A percentile compares a stretch with the other conserved stretches of the same genome.
Evolutionary conservation across 2,329 filamentous ascomycete genomes (phyloP).

Genomic region (Neobulgaria alba): DNA sequence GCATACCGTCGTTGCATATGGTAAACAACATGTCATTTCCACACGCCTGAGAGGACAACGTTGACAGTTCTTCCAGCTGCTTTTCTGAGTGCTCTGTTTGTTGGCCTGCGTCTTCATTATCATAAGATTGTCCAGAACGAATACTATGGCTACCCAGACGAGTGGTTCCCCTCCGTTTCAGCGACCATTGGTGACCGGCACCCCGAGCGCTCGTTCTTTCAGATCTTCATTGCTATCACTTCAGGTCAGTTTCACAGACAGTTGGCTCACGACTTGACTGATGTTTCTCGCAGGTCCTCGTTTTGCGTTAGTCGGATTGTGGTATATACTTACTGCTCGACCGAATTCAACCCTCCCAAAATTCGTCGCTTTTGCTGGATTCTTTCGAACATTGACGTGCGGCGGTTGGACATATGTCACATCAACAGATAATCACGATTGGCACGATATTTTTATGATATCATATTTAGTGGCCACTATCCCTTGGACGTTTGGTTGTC

Average conservation of each 20-base stretch:
- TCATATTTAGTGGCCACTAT: constrained; percentile 90
- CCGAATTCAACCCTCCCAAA: constrained; percentile 70
- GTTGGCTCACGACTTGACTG: neutral
- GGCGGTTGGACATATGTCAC: constrained; percentile 98
- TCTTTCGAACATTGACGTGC: constrained; percentile 86
- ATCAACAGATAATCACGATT: constrained; percentile 95
- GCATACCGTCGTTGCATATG: constrained; percentile 78
- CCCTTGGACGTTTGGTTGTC: constrained; percentile 89
- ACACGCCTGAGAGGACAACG: neutral
- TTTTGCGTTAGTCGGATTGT: constrained; percentile 82
- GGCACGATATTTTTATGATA: constrained; percentile 99
- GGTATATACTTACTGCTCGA: constrained; percentile 79
- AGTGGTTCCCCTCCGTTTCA: constrained; percentile 96
- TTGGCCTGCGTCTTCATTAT: constrained; percentile 79
- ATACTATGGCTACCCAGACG: constrained; percentile 85
- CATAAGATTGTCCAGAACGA: constrained; percentile 97
- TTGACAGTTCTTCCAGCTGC: constrained; percentile 46
- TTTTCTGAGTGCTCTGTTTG: constrained; percentile 76
- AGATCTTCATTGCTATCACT: constrained; percentile 93
- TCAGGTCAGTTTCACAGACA: constrained; percentile 50
- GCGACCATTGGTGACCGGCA: constrained; percentile 96
- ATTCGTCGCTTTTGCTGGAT: constrained; percentile 67
- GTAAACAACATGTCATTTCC: constrained; percentile 37
- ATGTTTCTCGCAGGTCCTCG: constrained; percentile 56
- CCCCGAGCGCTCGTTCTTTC: constrained; percentile 92